These are phyloP conservation scores for Sphaerulina populicola DNA, from an alignment of 2,329 filamentous ascomycete species.

Conservation along the genomic window DNA sequence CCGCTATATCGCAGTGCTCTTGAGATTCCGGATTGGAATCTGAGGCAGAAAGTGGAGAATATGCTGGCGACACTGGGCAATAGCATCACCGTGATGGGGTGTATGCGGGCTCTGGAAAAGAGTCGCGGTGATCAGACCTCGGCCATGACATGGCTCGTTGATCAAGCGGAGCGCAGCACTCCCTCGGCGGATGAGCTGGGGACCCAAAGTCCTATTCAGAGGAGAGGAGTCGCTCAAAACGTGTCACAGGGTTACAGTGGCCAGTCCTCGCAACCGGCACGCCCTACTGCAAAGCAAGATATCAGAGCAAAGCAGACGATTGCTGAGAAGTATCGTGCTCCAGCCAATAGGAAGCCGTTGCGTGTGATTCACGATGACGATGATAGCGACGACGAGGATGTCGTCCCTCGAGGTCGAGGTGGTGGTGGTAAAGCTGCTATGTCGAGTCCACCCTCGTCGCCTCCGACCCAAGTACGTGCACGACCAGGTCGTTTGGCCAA, in stretches of 20 bases:
- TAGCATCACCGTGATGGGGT: conserved; percentile 39
- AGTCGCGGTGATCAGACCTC: conserved; percentile 49
- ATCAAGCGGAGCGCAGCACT: conserved; percentile 25
- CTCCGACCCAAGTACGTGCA: conserved; percentile 12
- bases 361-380: conserved; percentile 17
- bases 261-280: conserved; percentile 16
- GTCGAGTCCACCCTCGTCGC: conserved; percentile 33
- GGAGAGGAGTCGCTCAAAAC: conserved; percentile 24
- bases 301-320: conserved; percentile 46
- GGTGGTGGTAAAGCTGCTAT: conserved; percentile 41
- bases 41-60: conserved; percentile 46
- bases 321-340: conserved; percentile 34
- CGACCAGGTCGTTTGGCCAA: conserved; percentile 15
- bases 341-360: conserved; percentile 15
- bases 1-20: conserved; percentile 30
- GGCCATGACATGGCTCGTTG: conserved; percentile 44
- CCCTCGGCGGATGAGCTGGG: conserved; percentile 22
- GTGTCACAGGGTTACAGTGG: conserved; percentile 11
- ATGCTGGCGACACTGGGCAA: conserved; percentile 44
- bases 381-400: conserved; percentile 24
- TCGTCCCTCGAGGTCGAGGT: conserved; percentile 34
- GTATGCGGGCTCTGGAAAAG: conserved; percentile 44
- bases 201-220: conserved; percentile 19
- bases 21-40: conserved; percentile 44
- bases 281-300: conserved; percentile 48